Evolutionary conservation across 176 grass and related monocot genomes (phyloP).

Genomic region (Elymus sibiricus): DNA sequence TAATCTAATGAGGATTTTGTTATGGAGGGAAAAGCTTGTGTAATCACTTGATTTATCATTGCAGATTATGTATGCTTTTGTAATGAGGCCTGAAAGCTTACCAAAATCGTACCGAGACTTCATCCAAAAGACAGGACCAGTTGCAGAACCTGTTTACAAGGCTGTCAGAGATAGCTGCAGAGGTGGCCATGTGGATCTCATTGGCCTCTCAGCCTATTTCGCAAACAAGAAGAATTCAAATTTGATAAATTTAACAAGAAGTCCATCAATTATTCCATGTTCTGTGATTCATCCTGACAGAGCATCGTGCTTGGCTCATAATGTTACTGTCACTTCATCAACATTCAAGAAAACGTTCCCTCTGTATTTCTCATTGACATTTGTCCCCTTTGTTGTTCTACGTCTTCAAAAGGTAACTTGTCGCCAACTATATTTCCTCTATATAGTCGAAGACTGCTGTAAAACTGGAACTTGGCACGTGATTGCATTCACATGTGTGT

Average conservation of each 20-base stretch:
- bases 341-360: slow-evolving; percentile 99
- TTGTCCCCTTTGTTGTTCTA: slow-evolving; percentile 94
- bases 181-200: slow-evolving; percentile 73
- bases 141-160: slow-evolving; percentile 78
- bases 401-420: slow-evolving; percentile 93
- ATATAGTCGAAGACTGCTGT: slow-evolving; percentile 19
- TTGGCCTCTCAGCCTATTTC: slow-evolving; percentile 59
- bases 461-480: background rate
- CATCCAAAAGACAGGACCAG: slow-evolving; percentile 97
- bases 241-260: slow-evolving; percentile 53
- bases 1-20: slow-evolving; percentile 9
- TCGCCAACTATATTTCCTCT: slow-evolving; percentile 13
- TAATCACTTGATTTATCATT: slow-evolving; percentile 37
- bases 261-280: slow-evolving; percentile 80
- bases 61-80: slow-evolving; percentile 98
- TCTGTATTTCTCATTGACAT: slow-evolving; percentile 94
- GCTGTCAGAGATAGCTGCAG: slow-evolving; percentile 83
- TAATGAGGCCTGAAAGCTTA: slow-evolving; percentile 97
- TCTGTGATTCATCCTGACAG: slow-evolving; percentile 89
- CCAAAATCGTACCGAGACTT: slow-evolving; percentile 98
- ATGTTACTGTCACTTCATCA: slow-evolving; percentile 59
- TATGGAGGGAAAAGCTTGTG: background rate
- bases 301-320: slow-evolving; percentile 74
- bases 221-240: slow-evolving; percentile 51
- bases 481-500: background rate